These are phyloP conservation scores for Remersonia thermophila DNA, from an alignment of 2,329 filamentous ascomycete genomes.

Conservation along the genomic window DNA sequence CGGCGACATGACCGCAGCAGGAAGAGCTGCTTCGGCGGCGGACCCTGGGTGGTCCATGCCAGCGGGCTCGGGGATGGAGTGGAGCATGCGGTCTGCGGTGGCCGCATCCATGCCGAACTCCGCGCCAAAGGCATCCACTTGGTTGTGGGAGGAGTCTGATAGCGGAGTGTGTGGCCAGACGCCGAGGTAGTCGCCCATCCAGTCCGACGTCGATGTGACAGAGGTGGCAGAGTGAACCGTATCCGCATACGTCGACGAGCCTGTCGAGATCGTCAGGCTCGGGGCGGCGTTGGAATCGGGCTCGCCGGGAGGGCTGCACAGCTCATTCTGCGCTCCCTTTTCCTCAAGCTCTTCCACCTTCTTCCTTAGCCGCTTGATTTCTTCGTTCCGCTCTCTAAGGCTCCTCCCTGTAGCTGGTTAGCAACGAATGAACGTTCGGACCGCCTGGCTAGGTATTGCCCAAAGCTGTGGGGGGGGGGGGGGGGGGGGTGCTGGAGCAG, in stretches of 20 bases:
- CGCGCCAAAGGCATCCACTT: background rate
- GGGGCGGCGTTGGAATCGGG: background rate
- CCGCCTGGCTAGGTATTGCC: too few species aligned
- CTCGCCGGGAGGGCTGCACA: background rate
- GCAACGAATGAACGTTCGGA: too few species aligned
- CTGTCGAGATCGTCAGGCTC: background rate
- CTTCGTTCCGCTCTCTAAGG: constrained; percentile 2
- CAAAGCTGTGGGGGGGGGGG: too few species aligned
- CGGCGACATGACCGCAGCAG: background rate
- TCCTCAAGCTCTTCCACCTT: background rate
- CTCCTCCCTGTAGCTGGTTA: constrained; percentile 1
- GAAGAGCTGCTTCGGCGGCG: background rate
- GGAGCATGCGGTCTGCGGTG: background rate
- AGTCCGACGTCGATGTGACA: background rate
- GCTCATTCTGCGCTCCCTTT: background rate
- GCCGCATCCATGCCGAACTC: background rate
- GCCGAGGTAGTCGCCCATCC: constrained; percentile 2
- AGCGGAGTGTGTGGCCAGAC: background rate
- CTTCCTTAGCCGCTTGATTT: constrained; percentile 3
- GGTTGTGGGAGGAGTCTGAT: background rate
- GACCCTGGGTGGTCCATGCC: background rate
- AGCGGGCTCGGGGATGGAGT: background rate
- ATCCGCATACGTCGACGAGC: background rate
- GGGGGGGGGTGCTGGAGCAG: too few species aligned
- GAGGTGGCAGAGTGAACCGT: background rate